phyloP scores from a whole-genome alignment of 805 yeast genomes.

The Yamadazyma philogaea region DNA sequence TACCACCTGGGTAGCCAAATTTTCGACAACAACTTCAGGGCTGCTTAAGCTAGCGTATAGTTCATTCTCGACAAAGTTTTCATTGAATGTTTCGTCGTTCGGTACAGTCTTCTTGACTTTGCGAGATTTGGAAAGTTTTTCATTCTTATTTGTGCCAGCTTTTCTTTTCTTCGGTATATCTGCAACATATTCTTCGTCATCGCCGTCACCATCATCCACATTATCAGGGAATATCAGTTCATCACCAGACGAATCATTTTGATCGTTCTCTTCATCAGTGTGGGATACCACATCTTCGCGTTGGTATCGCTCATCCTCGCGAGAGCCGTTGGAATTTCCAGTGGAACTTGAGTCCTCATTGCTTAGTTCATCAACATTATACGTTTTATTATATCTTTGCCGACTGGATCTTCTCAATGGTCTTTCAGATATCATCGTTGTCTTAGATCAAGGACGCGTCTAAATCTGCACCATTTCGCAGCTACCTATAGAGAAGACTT shows the following conservation, averaged over 20 bases:
- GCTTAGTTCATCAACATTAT: not conserved
- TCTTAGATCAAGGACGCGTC: not conserved
- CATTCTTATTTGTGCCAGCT: not conserved
- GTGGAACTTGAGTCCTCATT: not conserved
- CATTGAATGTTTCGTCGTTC: conserved; percentile 6
- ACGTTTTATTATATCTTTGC: not conserved
- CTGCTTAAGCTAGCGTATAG: conserved; percentile 30
- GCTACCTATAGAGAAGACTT: not conserved
- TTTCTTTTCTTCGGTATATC: conserved; percentile 1
- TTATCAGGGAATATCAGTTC: not conserved
- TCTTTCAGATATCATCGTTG: not conserved
- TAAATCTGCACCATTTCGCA: not conserved
- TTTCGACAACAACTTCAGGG: conserved; percentile 29
- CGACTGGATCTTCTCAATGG: not conserved
- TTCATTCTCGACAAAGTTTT: conserved; percentile 28
- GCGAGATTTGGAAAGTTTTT: conserved; percentile 3
- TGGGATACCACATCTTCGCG: not conserved
- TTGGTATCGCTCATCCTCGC: not conserved
- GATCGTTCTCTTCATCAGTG: not conserved
- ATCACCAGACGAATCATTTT: not conserved
- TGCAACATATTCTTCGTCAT: conserved; percentile 6
- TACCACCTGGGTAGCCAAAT: conserved; percentile 40
- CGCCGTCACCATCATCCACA: conserved; percentile 1
- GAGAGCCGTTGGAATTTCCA: not conserved
- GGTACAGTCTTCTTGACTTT: not conserved